These are phyloP conservation scores for Trametes coccinea DNA, from an alignment of 768 basidiomycete genomes.

Conservation along the genomic window DNA sequence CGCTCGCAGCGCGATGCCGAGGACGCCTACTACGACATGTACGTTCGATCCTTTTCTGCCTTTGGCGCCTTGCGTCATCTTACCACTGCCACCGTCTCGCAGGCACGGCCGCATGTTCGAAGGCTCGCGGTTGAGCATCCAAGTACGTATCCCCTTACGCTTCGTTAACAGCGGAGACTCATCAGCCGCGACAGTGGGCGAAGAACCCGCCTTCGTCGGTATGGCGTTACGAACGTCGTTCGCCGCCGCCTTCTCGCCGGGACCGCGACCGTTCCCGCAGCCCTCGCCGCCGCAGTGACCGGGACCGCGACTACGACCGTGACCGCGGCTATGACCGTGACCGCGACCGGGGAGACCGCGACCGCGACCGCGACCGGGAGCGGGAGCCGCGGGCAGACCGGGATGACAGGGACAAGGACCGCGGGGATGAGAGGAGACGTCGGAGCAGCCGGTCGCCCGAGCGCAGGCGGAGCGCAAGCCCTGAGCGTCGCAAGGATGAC, in stretches of 20 bases:
- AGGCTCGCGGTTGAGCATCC: slow-evolving; percentile 72
- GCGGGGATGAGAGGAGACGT: slow-evolving; percentile 48
- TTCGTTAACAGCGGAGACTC: not conserved
- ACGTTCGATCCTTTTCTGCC: slow-evolving; percentile 10
- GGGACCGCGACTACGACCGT: slow-evolving; percentile 34
- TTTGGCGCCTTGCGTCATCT: not conserved
- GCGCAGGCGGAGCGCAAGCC: slow-evolving; percentile 44
- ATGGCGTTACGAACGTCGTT: slow-evolving; percentile 72
- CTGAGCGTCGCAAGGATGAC: slow-evolving; percentile 46
- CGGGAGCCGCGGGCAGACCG: slow-evolving; percentile 38
- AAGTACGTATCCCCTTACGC: slow-evolving; percentile 44
- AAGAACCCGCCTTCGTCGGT: slow-evolving; percentile 82
- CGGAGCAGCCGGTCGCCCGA: slow-evolving; percentile 43
- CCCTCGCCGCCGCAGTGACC: slow-evolving; percentile 46
- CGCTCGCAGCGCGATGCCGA: slow-evolving; percentile 76
- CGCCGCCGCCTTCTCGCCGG: slow-evolving; percentile 44
- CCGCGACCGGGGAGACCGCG: slow-evolving; percentile 31
- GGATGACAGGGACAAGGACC: slow-evolving; percentile 39
- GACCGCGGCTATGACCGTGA: slow-evolving; percentile 26
- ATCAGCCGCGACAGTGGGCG: slow-evolving; percentile 55
- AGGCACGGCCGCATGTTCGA: slow-evolving; percentile 82
- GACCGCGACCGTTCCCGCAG: slow-evolving; percentile 53
- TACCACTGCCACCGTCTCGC: not conserved
- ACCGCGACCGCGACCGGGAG: slow-evolving; percentile 36
- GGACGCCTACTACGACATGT: slow-evolving; percentile 86